Percentiles rank a stretch among this genome's conserved stretches.
phyloP scores from a whole-genome alignment of 352 stramenopile species.

The Phytopythium oedochilum region DNA sequence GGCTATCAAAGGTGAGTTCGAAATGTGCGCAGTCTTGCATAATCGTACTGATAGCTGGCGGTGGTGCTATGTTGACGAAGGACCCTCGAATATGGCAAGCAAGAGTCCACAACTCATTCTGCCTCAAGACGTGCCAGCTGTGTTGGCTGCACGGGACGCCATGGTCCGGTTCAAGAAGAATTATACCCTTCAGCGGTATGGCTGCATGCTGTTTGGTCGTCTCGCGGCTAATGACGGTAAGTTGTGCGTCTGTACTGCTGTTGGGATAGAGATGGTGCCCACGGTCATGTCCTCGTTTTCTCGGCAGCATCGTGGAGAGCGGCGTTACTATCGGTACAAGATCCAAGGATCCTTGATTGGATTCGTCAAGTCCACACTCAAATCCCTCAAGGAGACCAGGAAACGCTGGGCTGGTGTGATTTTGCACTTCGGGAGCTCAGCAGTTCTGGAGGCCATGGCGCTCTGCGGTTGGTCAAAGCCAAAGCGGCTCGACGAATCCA shows the following conservation, averaged over 20 bases:
- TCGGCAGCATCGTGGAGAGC: constrained; percentile 27
- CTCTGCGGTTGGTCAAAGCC: constrained; percentile 12
- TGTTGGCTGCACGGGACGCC: constrained; percentile 26
- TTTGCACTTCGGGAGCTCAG: constrained; percentile 28
- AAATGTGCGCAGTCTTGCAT: background rate
- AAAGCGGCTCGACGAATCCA: constrained; percentile 46
- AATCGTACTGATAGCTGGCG: background rate
- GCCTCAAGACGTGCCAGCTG: background rate
- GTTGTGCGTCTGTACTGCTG: background rate
- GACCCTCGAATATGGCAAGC: background rate
- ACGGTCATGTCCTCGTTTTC: background rate
- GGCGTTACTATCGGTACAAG: constrained; percentile 13
- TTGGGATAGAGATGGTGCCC: background rate
- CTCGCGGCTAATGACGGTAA: constrained; percentile 26
- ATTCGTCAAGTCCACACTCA: constrained; percentile 11
- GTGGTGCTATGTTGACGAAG: background rate
- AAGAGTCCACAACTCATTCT: background rate
- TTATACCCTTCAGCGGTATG: constrained; percentile 26
- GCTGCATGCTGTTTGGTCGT: constrained; percentile 37
- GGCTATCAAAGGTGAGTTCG: constrained; percentile 29
- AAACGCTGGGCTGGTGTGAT: constrained; percentile 16
- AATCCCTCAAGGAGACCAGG: constrained; percentile 13
- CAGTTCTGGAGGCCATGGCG: constrained; percentile 4
- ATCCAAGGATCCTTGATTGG: constrained; percentile 17
- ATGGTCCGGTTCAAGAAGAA: constrained; percentile 52